Base-by-base conservation (phyloP, 768 basidiomycete genomes). In the Grammothele lineata region DNA sequence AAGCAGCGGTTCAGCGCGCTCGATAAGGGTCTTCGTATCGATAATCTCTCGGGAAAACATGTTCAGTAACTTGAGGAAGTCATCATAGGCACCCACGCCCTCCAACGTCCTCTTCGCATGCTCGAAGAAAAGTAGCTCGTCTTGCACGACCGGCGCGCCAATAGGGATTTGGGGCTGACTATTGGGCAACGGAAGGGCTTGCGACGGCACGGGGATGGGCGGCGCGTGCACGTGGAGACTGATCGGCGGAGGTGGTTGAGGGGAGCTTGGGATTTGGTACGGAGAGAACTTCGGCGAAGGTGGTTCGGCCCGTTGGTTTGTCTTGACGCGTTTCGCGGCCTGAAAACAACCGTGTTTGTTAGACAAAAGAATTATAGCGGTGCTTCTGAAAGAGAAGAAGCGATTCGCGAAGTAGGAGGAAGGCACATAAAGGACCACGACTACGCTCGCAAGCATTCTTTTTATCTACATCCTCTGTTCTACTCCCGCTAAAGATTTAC, bases 81-180 rank as follows among this genome's bases (percentile, higher is more conserved):
- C 95, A 58, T 96, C 92, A 58, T 89, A 92, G 30, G 81, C 75
- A 43, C 87, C 87, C 50, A 80, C 76, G 62, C 72, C 79, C 61
- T 89, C 89, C 7, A 92, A 66, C 0, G 81, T 71, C 55, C 83
- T 85, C 66, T 88, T 95, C 53, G 92, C 89, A 34, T 89, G 82
- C 61, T 98, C 96, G 61, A 98, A 98, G 75, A 98, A 98, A 11
- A 87, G 71, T 25, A 93, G 77, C 60, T 96, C 92, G 50, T 91
- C 87, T 79, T 60, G 19, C 37, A 45, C 14, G 27, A 30, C 27
- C 7, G 7, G 27, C 7, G 7, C 14, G 27, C 7, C 14, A 30
- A 14, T 30, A 14, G 8, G 8, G 27, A 7, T 30, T 7, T 30
- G 27, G 8, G 14, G 27, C 27, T 30, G 27, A 30, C 27, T 14